phyloP scores from a whole-genome alignment of 805 yeast species.

The Metschnikowia kunwiensis region DNA sequence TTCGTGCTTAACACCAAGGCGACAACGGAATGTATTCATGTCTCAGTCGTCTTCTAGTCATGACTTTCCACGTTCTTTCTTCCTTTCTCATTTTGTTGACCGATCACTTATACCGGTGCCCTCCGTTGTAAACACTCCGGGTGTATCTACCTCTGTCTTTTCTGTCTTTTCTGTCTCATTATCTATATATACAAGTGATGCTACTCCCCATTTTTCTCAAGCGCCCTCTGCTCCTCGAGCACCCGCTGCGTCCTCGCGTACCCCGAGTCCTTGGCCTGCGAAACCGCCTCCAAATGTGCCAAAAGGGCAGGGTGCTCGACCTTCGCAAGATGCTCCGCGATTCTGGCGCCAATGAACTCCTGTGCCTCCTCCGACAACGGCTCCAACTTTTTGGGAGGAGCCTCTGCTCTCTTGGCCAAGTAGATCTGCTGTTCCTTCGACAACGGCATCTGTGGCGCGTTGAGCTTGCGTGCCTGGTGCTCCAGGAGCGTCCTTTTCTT shows the following conservation, averaged over 20 bases:
- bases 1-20: too few species aligned
- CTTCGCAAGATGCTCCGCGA: slow-evolving; percentile 38
- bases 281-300: slow-evolving; percentile 40
- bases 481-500: slow-evolving; percentile 53
- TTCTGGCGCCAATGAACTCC: slow-evolving; percentile 50
- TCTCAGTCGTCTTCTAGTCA: too few species aligned
- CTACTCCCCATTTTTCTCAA: slow-evolving; percentile 1
- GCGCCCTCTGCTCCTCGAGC: slow-evolving; percentile 16
- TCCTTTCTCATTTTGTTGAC: too few species aligned
- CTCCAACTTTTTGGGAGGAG: slow-evolving; percentile 34
- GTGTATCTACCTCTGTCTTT: too few species aligned
- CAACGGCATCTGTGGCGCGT: slow-evolving; percentile 76
- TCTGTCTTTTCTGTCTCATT: not conserved
- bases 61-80: too few species aligned
- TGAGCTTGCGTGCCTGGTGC: slow-evolving; percentile 57
- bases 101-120: too few species aligned
- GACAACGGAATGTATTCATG: too few species aligned
- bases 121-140: too few species aligned
- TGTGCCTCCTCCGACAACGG: slow-evolving; percentile 51
- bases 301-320: slow-evolving; percentile 35
- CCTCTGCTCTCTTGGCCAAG: slow-evolving; percentile 48
- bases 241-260: slow-evolving; percentile 27
- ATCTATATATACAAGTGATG: slow-evolving; percentile 15
- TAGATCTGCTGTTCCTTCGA: slow-evolving; percentile 60
- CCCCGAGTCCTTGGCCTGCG: slow-evolving; percentile 27